Percentiles rank a stretch among this genome's conserved stretches.
These are phyloP conservation scores for Salix suchowensis DNA, from an alignment of 345 rosid species.

Conservation along the genomic window DNA sequence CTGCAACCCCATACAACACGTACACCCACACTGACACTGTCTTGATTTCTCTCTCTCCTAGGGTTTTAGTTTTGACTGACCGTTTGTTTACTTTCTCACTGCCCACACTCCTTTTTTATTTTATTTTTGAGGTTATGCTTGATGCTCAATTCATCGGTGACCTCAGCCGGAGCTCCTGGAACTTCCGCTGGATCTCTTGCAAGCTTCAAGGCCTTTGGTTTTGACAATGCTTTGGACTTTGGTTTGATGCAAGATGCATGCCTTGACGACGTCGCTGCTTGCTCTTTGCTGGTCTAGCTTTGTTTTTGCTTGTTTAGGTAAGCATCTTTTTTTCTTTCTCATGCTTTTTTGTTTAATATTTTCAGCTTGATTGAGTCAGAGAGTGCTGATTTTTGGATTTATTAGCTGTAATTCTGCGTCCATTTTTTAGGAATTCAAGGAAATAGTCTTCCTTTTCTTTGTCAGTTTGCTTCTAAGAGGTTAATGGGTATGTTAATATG, in stretches of 20 bases:
- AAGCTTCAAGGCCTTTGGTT: conserved; percentile 13
- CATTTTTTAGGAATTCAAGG: neutral
- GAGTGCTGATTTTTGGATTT: neutral
- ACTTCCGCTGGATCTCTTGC: conserved; percentile 20
- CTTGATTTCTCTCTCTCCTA: conserved; percentile 28
- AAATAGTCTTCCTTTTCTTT: neutral
- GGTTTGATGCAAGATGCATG: conserved; percentile 44
- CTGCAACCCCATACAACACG: conserved; percentile 27
- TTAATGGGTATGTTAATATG: neutral
- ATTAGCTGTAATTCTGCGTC: neutral
- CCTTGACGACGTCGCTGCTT: conserved; percentile 29
- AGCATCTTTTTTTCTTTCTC: neutral
- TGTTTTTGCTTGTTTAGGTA: conserved; percentile 50
- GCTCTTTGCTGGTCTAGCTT: conserved; percentile 36
- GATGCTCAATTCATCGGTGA: conserved; percentile 28
- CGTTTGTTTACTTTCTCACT: neutral
- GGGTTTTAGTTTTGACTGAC: conserved; percentile 37
- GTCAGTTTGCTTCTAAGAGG: neutral
- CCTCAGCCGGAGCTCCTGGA: conserved; percentile 16
- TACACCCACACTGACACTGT: conserved; percentile 18
- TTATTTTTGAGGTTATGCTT: conserved; percentile 3
- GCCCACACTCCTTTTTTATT: conserved; percentile 7
- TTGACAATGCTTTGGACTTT: conserved; percentile 47
- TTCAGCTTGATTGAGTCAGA: neutral
- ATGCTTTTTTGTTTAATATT: neutral